Base-by-base conservation (phyloP, 306 rosid species). In the Lablab purpureus region DNA sequence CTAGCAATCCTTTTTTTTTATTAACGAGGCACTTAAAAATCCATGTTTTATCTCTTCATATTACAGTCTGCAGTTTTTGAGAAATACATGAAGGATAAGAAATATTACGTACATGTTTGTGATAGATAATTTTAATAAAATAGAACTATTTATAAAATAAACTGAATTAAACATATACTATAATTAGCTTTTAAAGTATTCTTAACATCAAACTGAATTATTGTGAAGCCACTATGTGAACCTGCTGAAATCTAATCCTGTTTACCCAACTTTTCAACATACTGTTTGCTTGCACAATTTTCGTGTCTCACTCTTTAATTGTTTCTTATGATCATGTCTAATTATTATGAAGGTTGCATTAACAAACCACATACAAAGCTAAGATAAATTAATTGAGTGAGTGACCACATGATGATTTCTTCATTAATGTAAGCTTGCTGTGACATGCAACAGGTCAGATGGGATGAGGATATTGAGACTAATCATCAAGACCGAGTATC, bases 401-500 rank as follows among this genome's bases (percentile, higher is more conserved):
- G 71, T 28, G 74, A 66, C 50, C 18, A 62, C 67, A 40, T 59
- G 41, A 28, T 43, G 12, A 55, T 55, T 74, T 19, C 49, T 82
- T 74, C 51, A 67, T 52, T 84, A 81, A n/a, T 63, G 25, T 47
- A 74, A 84, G 85, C 54, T 69, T 80, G 6, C 28, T 77, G 21
- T 79, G 81, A 71, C 34, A 51, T 85, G 21, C 49, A 80, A 82
- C 90, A 96, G 99, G 97, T 96, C 14, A 86, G 92, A 73, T 93
- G 98, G 99, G 98, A 96, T 85, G 97, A 91, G 70, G 90, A 93
- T 81, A 86, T 82, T 8, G 91, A 85, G 19, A 82, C 67, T 73
- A 87, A 85, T 86, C 93, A 84, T 88, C 93, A 87, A 85, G 97
- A 90, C 62, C 86, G 92, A 51, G 90, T 96, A 76, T 96, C 97